Evolutionary conservation across 768 basidiomycete genomes (phyloP).

Genomic region (Mycena filopes): DNA sequence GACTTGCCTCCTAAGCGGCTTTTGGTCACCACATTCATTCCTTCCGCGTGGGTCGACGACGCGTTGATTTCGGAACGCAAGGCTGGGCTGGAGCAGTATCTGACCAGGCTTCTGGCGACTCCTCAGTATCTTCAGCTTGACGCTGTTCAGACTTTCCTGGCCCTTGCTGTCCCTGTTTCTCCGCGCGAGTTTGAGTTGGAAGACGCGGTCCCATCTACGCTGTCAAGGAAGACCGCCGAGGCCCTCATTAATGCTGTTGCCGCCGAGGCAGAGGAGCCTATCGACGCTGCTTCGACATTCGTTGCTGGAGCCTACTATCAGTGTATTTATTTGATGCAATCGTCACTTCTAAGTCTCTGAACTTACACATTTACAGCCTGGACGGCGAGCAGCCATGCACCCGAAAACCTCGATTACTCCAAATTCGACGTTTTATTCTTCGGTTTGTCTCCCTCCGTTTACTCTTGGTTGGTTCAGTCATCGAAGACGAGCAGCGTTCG

Average conservation of each 20-base stretch:
- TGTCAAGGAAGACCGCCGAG: conserved; percentile 26
- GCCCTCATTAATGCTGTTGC: conserved; percentile 18
- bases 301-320: conserved; percentile 48
- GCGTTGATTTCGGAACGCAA: conserved; percentile 57
- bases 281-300: conserved; percentile 18
- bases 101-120: conserved; percentile 44
- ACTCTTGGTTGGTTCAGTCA: not conserved
- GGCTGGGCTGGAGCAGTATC: conserved; percentile 50
- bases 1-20: conserved; percentile 55
- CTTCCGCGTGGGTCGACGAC: conserved; percentile 58
- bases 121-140: conserved; percentile 43
- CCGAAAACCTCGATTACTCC: conserved; percentile 56
- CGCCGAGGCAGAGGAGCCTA: conserved; percentile 24
- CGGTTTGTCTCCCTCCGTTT: conserved; percentile 3
- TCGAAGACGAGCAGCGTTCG: conserved; percentile 52
- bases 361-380: conserved; percentile 43
- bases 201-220: conserved; percentile 48
- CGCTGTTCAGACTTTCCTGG: conserved; percentile 47
- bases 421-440: conserved; percentile 64
- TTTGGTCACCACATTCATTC: conserved; percentile 54
- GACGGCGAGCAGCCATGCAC: conserved; percentile 28
- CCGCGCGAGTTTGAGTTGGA: conserved; percentile 42
- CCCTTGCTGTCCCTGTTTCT: conserved; percentile 19
- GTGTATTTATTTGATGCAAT: not conserved
- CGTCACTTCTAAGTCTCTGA: not conserved